Evolutionary conservation across 306 rosid genomes (phyloP).

Genomic region (Acacia acuminata): DNA sequence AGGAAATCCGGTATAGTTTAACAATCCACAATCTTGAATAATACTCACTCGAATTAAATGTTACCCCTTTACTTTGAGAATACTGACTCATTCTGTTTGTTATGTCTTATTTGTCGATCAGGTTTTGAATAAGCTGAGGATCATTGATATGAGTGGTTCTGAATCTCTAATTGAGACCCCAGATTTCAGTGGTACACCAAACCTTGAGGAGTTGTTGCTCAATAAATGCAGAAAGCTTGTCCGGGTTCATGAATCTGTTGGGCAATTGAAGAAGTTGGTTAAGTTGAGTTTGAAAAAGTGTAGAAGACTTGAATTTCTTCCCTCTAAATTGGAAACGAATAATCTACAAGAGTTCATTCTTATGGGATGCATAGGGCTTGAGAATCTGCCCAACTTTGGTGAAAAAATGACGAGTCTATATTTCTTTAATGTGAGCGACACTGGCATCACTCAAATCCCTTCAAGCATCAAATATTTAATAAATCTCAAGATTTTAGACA

Average conservation of each 20-base stretch:
- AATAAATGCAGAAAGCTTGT: fast-evolving
- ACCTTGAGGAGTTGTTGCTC: background rate
- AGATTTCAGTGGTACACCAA: background rate
- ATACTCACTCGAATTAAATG: too few species aligned
- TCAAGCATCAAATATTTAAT: background rate
- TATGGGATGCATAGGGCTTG: background rate
- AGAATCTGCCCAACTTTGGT: background rate
- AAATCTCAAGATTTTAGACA: background rate
- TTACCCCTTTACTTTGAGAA: too few species aligned
- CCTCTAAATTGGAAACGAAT: background rate
- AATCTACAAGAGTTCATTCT: background rate
- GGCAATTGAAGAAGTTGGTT: background rate
- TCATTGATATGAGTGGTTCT: background rate
- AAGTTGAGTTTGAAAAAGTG: background rate
- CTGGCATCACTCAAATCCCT: background rate
- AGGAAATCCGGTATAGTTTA: slow-evolving; percentile 22
- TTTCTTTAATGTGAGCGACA: background rate
- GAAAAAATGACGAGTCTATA: background rate
- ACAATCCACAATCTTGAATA: background rate
- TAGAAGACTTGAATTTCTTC: background rate
- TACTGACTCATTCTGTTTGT: background rate
- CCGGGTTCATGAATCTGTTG: background rate
- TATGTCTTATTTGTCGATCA: background rate
- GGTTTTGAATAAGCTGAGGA: background rate
- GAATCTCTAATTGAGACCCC: background rate